Percentiles rank a stretch among this genome's conserved stretches.
Conservation (phyloP, 371 early-diverging fungal species). For the Dipsacomyces acuminosporus region DNA sequence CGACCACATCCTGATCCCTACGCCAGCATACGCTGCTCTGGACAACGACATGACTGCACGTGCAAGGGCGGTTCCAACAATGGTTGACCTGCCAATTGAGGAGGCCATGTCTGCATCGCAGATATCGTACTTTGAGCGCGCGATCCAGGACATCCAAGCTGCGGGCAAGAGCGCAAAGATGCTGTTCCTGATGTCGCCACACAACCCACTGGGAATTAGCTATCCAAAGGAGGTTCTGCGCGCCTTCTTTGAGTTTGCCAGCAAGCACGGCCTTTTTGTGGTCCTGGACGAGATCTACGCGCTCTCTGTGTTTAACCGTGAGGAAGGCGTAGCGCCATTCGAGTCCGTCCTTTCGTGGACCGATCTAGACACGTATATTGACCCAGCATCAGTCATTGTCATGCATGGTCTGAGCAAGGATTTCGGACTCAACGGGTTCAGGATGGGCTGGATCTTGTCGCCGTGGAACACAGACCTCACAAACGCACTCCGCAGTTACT, state of each 20-base stretch:
- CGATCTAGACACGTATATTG: slow-evolving; percentile 56
- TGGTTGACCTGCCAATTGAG: slow-evolving; percentile 47
- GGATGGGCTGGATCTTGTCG: slow-evolving; percentile 60
- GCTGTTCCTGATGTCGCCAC: slow-evolving; percentile 41
- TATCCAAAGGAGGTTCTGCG: slow-evolving; percentile 54
- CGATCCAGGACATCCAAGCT: slow-evolving; percentile 15
- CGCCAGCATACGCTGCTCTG: slow-evolving; percentile 74
- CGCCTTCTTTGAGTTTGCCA: slow-evolving; percentile 57
- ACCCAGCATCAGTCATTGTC: slow-evolving; percentile 60
- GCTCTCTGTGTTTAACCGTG: slow-evolving; percentile 57
- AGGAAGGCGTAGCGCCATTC: slow-evolving; percentile 49
- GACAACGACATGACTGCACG: slow-evolving; percentile 56
- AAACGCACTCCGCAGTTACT: slow-evolving; percentile 43
- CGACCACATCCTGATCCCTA: slow-evolving; percentile 64
- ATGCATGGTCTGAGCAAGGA: slow-evolving; percentile 76
- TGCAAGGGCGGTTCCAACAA: slow-evolving; percentile 52
- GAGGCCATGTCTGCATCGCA: slow-evolving; percentile 42
- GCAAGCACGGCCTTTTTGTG: slow-evolving; percentile 60
- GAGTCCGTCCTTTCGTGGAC: slow-evolving; percentile 54
- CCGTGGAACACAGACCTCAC: slow-evolving; percentile 56
- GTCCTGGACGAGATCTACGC: slow-evolving; percentile 81
- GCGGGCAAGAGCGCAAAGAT: slow-evolving; percentile 18
- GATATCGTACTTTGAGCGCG: slow-evolving; percentile 42
- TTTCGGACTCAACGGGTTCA: slow-evolving; percentile 67
- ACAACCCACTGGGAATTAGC: slow-evolving; percentile 46